These are phyloP conservation scores for Pyrus hybrid DNA, from an alignment of 331 rosid species.

Conservation along the genomic window DNA sequence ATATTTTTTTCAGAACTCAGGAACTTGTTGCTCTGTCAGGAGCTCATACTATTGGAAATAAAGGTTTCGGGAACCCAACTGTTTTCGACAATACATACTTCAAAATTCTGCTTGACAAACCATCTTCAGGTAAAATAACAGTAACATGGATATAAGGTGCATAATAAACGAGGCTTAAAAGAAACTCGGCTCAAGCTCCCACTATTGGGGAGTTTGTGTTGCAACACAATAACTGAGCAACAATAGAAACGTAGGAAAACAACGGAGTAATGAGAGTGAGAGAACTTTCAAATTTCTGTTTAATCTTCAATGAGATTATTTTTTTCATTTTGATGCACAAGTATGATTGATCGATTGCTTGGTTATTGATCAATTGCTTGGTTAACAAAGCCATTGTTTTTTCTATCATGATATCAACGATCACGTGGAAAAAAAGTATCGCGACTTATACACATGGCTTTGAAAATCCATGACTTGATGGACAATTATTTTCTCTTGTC, in stretches of 20 bases:
- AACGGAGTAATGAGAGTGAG: not conserved
- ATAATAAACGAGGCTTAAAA: not conserved
- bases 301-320: not conserved
- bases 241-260: not conserved
- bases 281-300: not conserved
- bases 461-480: not conserved
- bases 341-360: not conserved
- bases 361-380: too few species aligned
- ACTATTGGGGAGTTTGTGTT: not conserved
- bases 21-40: constrained; percentile 93
- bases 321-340: not conserved
- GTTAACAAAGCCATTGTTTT: not conserved
- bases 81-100: constrained; percentile 86
- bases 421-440: not conserved
- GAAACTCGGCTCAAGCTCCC: not conserved
- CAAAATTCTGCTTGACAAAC: constrained; percentile 75
- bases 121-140: constrained; percentile 52
- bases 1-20: too few species aligned
- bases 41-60: constrained; percentile 90
- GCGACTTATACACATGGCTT: not conserved
- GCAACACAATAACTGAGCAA: not conserved
- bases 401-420: not conserved
- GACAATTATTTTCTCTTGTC: not conserved
- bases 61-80: constrained; percentile 81
- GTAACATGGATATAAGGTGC: not conserved